Evolutionary conservation across 2,329 filamentous ascomycete genomes (phyloP), one percentile per base, ranked within the genome.

Genomic region (Aspergillus fischeri): DNA sequence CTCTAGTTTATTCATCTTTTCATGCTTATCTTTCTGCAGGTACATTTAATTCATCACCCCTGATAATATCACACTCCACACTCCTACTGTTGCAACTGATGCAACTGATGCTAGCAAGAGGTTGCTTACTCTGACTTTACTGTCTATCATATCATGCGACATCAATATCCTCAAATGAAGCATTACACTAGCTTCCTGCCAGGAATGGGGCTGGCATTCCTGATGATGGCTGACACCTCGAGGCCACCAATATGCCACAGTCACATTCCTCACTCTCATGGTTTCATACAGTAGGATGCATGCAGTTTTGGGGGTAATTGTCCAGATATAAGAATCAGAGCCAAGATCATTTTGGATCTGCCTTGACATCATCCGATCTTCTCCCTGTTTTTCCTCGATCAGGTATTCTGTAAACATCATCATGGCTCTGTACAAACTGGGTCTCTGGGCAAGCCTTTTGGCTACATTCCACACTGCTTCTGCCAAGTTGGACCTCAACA

Each of bases 371-470:
- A 35, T 17, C 32, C 32, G 32, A 38, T 38, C 32, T 47, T 10
- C 3, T 24, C 14, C 42, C 3, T 47, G 4, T 21, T 9, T 21
- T 5, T 21, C 14, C 4, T 9, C n/a, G 4, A 21, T 21, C 20
- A 27, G 11, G 9, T 6, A 45, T 44, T 21, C 21, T 25, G 20
- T 27, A 47, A 24, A 25, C 44, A 24, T 17, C 21, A 84, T 47
- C 11, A 47, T 47, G 44, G 6, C 44, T 24, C 20, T 24, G 11
- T 47, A 27, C 21, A 47, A 47, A 47, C 44, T 47, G 10, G 21
- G 20, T 47, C 11, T 47, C 44, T 27, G 10, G 20, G 17, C 21
- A 14, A 17, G 44, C 44, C 44, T 47, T 47, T 17, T 27, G 44
- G 44, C 44, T 47, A 47, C 21, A 47, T 47, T 47, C 44, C 44